phyloP scores from a whole-genome alignment of 352 stramenopile species.

The Thraustochytrium sp. region DNA sequence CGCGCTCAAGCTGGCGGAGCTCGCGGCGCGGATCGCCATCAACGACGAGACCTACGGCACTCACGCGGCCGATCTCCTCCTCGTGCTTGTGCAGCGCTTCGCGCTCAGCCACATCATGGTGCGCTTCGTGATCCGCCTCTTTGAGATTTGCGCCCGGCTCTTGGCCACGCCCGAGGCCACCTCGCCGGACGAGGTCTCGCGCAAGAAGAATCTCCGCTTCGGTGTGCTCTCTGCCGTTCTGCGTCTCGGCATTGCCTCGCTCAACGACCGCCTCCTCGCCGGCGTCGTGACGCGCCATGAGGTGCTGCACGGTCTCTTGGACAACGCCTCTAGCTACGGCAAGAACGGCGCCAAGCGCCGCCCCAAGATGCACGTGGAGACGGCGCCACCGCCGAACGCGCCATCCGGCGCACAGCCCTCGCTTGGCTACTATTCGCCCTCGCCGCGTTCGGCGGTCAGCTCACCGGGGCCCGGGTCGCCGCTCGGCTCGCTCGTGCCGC shows the following conservation, averaged over 20 bases:
- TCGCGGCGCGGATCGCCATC: background rate
- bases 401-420: background rate
- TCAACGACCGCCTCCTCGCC: background rate
- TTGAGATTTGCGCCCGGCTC: background rate
- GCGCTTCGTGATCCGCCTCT: constrained; percentile 14
- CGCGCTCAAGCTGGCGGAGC: background rate
- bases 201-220: background rate
- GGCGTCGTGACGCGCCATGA: background rate
- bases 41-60: constrained; percentile 1
- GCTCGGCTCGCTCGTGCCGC: background rate
- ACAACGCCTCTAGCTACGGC: background rate
- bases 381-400: background rate
- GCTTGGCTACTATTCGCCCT: background rate
- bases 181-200: background rate
- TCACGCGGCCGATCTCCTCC: background rate
- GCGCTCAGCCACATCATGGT: background rate
- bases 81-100: background rate
- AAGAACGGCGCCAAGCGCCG: background rate
- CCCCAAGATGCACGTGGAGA: background rate
- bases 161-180: background rate
- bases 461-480: background rate
- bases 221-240: background rate
- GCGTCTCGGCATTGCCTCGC: background rate
- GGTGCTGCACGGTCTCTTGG: background rate
- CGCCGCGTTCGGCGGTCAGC: background rate